Percentiles rank a stretch among this genome's conserved stretches.
Evolutionary conservation across 192 early-diverging fungal species (phyloP).

Genomic region (Jimgerdemannia flammicorona): DNA sequence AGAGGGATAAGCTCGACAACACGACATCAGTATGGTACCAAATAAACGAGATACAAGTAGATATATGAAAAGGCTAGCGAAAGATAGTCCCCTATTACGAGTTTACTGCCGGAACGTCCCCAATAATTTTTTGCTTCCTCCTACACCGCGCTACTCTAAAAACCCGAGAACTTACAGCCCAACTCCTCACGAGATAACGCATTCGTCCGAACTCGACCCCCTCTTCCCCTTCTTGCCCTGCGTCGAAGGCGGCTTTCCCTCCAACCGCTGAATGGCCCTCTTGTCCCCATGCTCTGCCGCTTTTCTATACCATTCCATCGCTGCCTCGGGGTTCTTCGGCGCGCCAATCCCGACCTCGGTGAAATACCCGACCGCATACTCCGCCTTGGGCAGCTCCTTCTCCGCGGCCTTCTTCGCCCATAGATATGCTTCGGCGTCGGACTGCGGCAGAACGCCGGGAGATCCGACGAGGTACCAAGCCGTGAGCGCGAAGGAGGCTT

Average conservation of each 20-base stretch:
- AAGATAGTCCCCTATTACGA: background rate
- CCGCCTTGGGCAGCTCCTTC: conserved; percentile 52
- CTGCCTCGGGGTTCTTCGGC: conserved; percentile 45
- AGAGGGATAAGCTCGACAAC: background rate
- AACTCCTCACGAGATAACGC: background rate
- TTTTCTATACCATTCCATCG: conserved; percentile 60
- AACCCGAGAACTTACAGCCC: no score
- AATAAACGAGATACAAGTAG: background rate
- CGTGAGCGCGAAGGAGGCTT: conserved; percentile 58
- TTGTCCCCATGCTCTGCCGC: conserved; percentile 63
- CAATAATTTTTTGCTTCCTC: no score
- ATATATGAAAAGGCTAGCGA: background rate
- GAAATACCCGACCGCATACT: conserved; percentile 65
- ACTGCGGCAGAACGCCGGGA: conserved; percentile 49
- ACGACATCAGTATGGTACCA: background rate
- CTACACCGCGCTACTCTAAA: no score
- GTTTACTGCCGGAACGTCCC: background rate
- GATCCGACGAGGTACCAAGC: conserved; percentile 68
- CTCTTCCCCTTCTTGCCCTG: conserved; percentile 33
- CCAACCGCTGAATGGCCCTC: conserved; percentile 49
- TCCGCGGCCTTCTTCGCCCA: conserved; percentile 62
- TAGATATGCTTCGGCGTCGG: conserved; percentile 55
- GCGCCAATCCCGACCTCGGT: conserved; percentile 61
- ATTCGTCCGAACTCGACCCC: background rate
- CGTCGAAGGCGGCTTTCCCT: conserved; percentile 38